phyloP scores from a whole-genome alignment of 805 yeast genomes.

The Starmerella sp. region DNA sequence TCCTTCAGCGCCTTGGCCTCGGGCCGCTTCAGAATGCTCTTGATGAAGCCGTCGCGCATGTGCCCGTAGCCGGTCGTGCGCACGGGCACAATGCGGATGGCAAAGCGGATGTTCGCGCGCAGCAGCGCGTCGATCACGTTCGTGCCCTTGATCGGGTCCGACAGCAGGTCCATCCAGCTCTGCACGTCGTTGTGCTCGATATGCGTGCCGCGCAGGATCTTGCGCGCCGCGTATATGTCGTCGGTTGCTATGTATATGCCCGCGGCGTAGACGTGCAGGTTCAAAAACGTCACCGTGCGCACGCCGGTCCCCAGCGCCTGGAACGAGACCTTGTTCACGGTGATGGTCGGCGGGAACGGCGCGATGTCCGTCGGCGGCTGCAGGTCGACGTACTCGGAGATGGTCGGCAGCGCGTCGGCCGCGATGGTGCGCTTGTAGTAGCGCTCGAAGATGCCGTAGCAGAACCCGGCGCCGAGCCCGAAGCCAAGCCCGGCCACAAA shows the following conservation, averaged over 20 bases:
- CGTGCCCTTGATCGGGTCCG: slow-evolving; percentile 39
- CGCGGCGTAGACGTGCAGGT: slow-evolving; percentile 74
- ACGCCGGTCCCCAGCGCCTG: slow-evolving; percentile 68
- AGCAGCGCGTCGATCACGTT: slow-evolving; percentile 47
- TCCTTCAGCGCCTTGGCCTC: slow-evolving; percentile 40
- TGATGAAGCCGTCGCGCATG: slow-evolving; percentile 75
- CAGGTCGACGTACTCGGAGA: slow-evolving; percentile 7
- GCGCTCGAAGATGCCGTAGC: not conserved
- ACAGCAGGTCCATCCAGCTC: slow-evolving; percentile 27
- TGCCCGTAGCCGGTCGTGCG: slow-evolving; percentile 88
- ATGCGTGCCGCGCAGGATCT: slow-evolving; percentile 13
- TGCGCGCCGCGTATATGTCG: slow-evolving; percentile 33
- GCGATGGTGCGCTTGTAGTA: not conserved
- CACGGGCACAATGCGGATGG: slow-evolving; percentile 71
- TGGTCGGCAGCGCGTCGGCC: not conserved
- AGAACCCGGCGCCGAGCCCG: slow-evolving; percentile 6
- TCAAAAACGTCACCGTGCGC: slow-evolving; percentile 70
- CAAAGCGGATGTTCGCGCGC: slow-evolving; percentile 47
- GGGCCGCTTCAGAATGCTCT: slow-evolving; percentile 62
- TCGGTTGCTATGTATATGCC: slow-evolving; percentile 66
- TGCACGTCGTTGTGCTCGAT: not conserved
- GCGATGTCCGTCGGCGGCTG: slow-evolving; percentile 30
- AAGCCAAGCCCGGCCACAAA: slow-evolving; percentile 5
- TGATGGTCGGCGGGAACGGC: slow-evolving; percentile 27
- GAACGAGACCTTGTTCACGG: slow-evolving; percentile 30